phyloP scores from a whole-genome alignment of 176 grass and related monocot species.

The Ensete glaucum region DNA sequence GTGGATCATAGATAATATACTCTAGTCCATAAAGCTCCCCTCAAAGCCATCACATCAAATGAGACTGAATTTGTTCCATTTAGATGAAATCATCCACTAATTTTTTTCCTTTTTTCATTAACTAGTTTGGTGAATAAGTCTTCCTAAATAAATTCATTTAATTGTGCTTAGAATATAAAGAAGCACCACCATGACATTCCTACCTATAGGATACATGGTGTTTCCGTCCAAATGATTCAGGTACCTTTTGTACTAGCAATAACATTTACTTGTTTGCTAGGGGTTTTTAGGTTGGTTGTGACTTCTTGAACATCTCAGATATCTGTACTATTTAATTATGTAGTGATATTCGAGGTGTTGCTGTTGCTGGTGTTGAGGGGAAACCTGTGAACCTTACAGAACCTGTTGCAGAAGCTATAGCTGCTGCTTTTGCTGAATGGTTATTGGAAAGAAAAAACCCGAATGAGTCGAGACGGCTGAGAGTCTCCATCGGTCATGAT shows the following conservation, averaged over 20 bases:
- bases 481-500: conserved; percentile 82
- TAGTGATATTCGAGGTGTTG: conserved; percentile 98
- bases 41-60: too few relatives aligned
- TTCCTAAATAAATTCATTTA: neutral
- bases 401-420: conserved; percentile 73
- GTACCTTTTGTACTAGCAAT: too few relatives aligned
- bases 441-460: conserved; percentile 74
- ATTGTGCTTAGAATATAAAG: neutral
- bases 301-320: neutral
- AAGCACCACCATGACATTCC: too few relatives aligned
- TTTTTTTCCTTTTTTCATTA: neutral
- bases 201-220: too few relatives aligned
- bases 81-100: neutral
- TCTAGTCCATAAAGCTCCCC: neutral
- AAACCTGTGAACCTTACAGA: conserved; percentile 72
- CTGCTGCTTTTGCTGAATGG: conserved; percentile 76
- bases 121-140: neutral
- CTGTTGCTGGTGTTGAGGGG: conserved; percentile 76
- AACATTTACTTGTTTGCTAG: neutral
- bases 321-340: conserved; percentile 11
- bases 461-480: conserved; percentile 66
- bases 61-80: neutral
- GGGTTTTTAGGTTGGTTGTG: neutral
- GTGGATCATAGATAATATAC: neutral
- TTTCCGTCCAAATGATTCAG: too few relatives aligned